These are phyloP conservation scores for Sanghuangporus baumii DNA, from an alignment of 1,284 basidiomycete species.

Conservation along the genomic window DNA sequence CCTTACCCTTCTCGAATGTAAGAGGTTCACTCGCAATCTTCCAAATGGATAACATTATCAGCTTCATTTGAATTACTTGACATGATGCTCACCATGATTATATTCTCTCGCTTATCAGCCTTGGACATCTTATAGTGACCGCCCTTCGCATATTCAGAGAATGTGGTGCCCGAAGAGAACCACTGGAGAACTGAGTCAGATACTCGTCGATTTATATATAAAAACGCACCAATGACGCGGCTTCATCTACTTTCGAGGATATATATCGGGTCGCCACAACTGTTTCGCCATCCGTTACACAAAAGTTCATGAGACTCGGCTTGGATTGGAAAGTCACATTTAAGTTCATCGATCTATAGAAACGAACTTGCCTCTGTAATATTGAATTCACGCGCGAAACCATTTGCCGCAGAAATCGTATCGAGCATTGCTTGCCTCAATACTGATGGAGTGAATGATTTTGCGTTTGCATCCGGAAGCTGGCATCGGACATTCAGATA, in stretches of 20 bases:
- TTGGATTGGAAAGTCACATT: constrained; percentile 28
- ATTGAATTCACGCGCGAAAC: constrained; percentile 66
- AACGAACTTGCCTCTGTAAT: constrained; percentile 54
- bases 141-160: constrained; percentile 85
- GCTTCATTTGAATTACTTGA: background rate
- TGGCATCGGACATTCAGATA: constrained; percentile 28
- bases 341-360: background rate
- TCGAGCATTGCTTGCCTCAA: constrained; percentile 81
- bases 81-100: constrained; percentile 64
- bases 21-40: constrained; percentile 87
- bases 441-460: constrained; percentile 54
- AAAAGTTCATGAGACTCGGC: constrained; percentile 95
- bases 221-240: constrained; percentile 54
- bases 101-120: constrained; percentile 91
- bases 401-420: constrained; percentile 77
- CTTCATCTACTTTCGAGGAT: constrained; percentile 86
- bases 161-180: constrained; percentile 93
- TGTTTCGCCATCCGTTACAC: constrained; percentile 89
- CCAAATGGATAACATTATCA: constrained; percentile 1
- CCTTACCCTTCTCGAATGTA: constrained; percentile 85
- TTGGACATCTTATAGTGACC: constrained; percentile 95
- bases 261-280: constrained; percentile 95
- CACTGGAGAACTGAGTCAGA: constrained; percentile 47
- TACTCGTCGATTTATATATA: background rate
- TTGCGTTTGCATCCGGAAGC: constrained; percentile 77